Conservation (phyloP, 2,329 filamentous ascomycete genomes). For the Cladophialophora yegresii region DNA sequence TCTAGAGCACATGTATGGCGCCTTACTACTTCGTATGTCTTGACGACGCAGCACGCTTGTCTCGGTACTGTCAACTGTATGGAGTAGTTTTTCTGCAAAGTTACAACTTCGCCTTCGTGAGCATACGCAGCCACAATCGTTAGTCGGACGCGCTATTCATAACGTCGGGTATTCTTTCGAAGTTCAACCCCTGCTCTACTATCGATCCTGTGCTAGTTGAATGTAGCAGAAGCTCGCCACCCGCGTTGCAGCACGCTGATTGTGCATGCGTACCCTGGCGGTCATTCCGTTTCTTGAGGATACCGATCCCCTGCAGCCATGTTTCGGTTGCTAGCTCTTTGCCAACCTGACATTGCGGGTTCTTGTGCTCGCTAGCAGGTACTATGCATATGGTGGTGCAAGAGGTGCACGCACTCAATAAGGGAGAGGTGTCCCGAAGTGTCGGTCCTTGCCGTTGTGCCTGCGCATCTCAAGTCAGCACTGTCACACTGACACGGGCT, state of each 20-base stretch:
- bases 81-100: not conserved
- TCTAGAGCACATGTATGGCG: not conserved
- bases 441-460: not conserved
- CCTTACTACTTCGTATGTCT: not conserved
- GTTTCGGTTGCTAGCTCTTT: not conserved
- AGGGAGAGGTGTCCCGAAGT: not conserved
- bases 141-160: not conserved
- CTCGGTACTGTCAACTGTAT: not conserved
- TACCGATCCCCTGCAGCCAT: not conserved
- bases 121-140: not conserved
- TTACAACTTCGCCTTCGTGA: not conserved
- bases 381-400: not conserved
- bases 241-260: too few relatives aligned
- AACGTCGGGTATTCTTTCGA: not conserved
- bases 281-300: too few relatives aligned
- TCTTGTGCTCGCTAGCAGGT: not conserved
- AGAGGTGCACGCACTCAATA: not conserved
- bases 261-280: too few relatives aligned
- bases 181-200: not conserved
- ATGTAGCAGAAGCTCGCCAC: too few relatives aligned
- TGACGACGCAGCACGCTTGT: not conserved
- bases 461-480: not conserved
- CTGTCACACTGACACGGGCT: not conserved
- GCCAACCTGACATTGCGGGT: not conserved
- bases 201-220: not conserved